A percentile compares a stretch with the other conserved stretches of the same genome.
These are phyloP conservation scores for Coemansia sp. DNA, from an alignment of 192 early-diverging fungal genomes.

Conservation along the genomic window DNA sequence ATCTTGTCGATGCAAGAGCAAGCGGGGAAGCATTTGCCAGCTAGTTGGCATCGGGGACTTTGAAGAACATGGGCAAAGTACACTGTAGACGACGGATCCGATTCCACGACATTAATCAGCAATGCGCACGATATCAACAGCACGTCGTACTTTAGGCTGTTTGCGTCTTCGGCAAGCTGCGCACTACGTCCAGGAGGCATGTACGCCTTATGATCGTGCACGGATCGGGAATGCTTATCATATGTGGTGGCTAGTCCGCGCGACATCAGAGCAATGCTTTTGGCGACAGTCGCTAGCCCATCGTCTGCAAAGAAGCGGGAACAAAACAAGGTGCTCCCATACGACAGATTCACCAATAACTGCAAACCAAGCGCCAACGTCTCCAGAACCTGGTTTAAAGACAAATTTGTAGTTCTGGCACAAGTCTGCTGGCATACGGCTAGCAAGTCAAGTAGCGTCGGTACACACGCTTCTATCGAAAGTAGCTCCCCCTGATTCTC, in stretches of 20 bases:
- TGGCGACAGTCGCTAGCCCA: constrained; percentile 37
- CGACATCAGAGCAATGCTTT: constrained; percentile 40
- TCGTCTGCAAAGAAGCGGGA: constrained; percentile 33
- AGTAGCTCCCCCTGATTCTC: constrained; percentile 45
- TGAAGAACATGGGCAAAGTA: constrained; percentile 37
- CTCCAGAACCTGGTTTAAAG: constrained; percentile 24
- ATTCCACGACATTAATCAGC: constrained; percentile 44
- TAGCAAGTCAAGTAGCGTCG: constrained; percentile 28
- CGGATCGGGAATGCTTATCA: background rate
- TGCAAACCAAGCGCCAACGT: constrained; percentile 33
- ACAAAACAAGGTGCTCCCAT: constrained; percentile 42
- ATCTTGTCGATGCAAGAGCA: constrained; percentile 26
- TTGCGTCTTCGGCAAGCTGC: constrained; percentile 14
- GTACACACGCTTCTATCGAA: constrained; percentile 19
- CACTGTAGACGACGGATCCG: constrained; percentile 35
- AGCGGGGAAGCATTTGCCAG: constrained; percentile 29
- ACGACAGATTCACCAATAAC: constrained; percentile 48
- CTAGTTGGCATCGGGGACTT: constrained; percentile 28
- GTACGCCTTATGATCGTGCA: background rate
- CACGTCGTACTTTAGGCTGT: constrained; percentile 41
- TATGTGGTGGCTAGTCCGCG: constrained; percentile 7
- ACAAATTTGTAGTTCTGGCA: background rate
- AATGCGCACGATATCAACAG: constrained; percentile 45
- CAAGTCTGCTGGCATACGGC: constrained; percentile 28
- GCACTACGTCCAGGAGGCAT: constrained; percentile 15